Base-by-base conservation (phyloP, 2,329 filamentous ascomycete genomes). In the Colletotrichum eremochloae region DNA sequence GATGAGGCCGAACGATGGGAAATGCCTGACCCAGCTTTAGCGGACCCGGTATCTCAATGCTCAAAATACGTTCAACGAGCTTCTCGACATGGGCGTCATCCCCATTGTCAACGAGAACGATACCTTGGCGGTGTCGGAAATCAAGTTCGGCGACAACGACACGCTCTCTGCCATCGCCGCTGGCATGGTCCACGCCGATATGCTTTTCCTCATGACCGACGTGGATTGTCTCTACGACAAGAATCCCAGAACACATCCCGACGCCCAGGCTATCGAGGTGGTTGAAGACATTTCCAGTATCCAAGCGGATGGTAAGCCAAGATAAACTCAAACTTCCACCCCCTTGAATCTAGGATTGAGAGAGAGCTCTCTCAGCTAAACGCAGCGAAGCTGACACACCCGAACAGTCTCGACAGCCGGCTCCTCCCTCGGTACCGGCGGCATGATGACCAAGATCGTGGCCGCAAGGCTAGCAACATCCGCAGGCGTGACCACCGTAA, bases 101-200 rank as follows among this genome's bases (percentile, higher is more conserved):
- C 96, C 96, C 12, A 98, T 99, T 77, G 96, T 99, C 75, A 99
- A 99, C 79, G 96, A 99, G 84, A 99, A 99, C 82, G 96, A 99
- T 81, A 99, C 96, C 3, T 85, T 99, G 67, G 94, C 95, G 33
- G 96, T 99, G 75, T 94, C 96, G 56, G 96, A 99, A 88, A 99
- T 99, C 84, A 98, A 98, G 86, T 99, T 99, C 80, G 96, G 96
- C 76, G 96, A 99, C 86, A 99, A 99, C 78, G 96, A 99, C 82
- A 99, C 96, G 1, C 87, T 99, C 58, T 97, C 95, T 15, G 96
- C 96, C 69, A 98, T 99, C 77, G 97, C 96, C 0, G 94, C 96
- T 1, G 96, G 93, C 76, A 98, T 98, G 95, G 94, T 98, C 29
- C 94, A 97, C 78, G 96, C 96, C 63, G 95, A 99, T 79, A 94